Evolutionary conservation across 2,329 filamentous ascomycete species (phyloP).

Genomic region (Colletotrichum camelliae): DNA sequence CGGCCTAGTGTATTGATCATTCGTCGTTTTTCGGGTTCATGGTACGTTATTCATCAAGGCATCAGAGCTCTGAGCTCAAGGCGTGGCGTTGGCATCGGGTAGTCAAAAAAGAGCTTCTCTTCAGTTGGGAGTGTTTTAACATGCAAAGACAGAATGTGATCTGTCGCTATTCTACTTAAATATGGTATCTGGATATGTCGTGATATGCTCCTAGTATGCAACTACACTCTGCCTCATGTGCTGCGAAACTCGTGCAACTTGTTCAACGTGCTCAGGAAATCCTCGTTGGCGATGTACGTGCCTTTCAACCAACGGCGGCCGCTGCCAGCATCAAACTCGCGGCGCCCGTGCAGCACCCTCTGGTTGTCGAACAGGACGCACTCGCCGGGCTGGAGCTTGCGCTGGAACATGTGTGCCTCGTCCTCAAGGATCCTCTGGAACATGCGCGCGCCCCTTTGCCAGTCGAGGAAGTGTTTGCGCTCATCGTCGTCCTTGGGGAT

Average conservation of each 20-base stretch:
- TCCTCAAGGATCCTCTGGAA: slow-evolving; percentile 68
- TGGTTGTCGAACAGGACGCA: slow-evolving; percentile 94
- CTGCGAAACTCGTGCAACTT: background rate
- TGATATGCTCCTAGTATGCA: background rate
- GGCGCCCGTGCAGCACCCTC: slow-evolving; percentile 83
- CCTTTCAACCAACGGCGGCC: slow-evolving; percentile 85
- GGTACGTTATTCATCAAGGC: background rate
- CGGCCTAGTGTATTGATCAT: background rate
- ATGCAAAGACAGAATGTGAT: background rate
- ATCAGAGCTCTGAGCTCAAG: background rate
- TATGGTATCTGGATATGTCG: background rate
- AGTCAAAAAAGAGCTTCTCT: background rate
- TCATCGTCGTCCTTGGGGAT: slow-evolving; percentile 19
- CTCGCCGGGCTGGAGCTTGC: slow-evolving; percentile 79
- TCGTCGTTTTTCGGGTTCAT: background rate
- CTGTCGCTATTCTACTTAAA: background rate
- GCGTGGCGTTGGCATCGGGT: background rate
- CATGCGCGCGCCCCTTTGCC: slow-evolving; percentile 52
- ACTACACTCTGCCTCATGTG: background rate
- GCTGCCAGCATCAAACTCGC: slow-evolving; percentile 70
- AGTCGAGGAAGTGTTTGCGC: slow-evolving; percentile 29
- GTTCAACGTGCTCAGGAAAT: slow-evolving; percentile 40
- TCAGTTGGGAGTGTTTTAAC: background rate
- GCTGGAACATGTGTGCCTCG: slow-evolving; percentile 66
- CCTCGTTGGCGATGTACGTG: slow-evolving; percentile 72